These are phyloP conservation scores for Pseudogymnoascus sp. DNA, from an alignment of 2,329 filamentous ascomycete genomes.

Conservation along the genomic window DNA sequence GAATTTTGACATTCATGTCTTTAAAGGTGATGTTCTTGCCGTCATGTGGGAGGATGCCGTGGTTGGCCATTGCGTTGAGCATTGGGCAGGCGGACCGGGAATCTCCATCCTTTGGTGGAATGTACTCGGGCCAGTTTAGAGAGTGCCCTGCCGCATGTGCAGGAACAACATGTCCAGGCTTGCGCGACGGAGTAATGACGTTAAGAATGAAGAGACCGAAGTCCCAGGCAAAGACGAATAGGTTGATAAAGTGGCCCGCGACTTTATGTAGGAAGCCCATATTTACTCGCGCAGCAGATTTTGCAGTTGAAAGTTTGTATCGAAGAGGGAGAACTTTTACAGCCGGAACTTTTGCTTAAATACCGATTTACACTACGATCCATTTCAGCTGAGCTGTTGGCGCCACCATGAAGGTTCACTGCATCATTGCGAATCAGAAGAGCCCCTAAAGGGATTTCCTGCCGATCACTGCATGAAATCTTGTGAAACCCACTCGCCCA, in stretches of 20 bases:
- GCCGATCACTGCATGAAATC: neutral
- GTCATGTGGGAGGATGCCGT: conserved; percentile 35
- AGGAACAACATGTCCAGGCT: conserved; percentile 31
- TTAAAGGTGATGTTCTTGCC: conserved; percentile 29
- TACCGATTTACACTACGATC: neutral
- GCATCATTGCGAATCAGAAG: neutral
- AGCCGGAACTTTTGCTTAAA: neutral
- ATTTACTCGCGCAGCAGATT: neutral
- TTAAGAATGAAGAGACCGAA: conserved; percentile 33
- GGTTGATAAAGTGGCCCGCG: conserved; percentile 26
- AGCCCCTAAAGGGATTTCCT: neutral
- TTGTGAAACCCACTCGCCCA: neutral
- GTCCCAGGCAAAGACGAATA: conserved; percentile 34
- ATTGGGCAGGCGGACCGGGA: conserved; percentile 33
- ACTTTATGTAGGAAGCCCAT: neutral
- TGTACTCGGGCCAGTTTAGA: conserved; percentile 32
- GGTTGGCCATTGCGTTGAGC: conserved; percentile 36
- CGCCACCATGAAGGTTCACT: conserved; percentile 2
- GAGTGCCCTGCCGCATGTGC: conserved; percentile 29
- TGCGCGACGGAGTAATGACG: conserved; percentile 30
- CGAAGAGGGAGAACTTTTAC: neutral
- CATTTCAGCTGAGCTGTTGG: neutral
- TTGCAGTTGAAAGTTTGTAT: neutral
- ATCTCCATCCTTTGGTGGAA: conserved; percentile 31
- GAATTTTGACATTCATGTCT: conserved; percentile 16